These are phyloP conservation scores for Micractinium conductrix DNA, from an alignment of 139 green algal species.

Conservation along the genomic window DNA sequence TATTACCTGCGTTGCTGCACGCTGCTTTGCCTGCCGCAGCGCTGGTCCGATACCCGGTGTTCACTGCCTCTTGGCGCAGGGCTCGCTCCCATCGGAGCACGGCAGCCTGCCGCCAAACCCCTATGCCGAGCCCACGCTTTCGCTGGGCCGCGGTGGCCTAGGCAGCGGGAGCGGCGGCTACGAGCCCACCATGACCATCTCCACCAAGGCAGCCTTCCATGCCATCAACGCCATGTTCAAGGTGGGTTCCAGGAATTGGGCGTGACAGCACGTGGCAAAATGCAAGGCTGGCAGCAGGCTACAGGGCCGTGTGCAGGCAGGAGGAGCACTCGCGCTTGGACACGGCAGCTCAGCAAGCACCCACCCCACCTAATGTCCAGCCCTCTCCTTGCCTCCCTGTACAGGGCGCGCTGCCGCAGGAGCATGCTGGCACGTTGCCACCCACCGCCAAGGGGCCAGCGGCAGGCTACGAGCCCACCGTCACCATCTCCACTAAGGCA, in stretches of 20 bases:
- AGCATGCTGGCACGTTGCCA: slow-evolving; percentile 22
- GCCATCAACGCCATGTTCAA: slow-evolving; percentile 73
- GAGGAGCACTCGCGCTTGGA: too few species aligned
- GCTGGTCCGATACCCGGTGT: background rate
- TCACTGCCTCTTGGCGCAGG: slow-evolving; percentile 32
- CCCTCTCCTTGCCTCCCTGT: too few species aligned
- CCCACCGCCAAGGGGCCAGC: background rate
- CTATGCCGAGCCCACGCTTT: slow-evolving; percentile 16
- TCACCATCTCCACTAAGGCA: slow-evolving; percentile 69
- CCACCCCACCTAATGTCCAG: too few species aligned
- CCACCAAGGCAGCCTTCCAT: slow-evolving; percentile 66
- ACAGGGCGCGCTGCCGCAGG: slow-evolving; percentile 27
- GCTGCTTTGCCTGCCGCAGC: background rate
- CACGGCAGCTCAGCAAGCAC: too few species aligned
- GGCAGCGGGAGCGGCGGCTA: background rate
- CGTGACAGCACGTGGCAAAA: too few species aligned
- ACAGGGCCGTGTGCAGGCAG: background rate
- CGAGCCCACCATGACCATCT: slow-evolving; percentile 62
- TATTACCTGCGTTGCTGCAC: too few species aligned
- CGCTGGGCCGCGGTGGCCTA: background rate
- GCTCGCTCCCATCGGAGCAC: slow-evolving; percentile 21
- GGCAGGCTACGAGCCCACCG: slow-evolving; percentile 26
- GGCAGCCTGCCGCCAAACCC: slow-evolving; percentile 28
- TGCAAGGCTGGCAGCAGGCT: too few species aligned
- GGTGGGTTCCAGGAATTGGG: too few species aligned